A percentile compares a stretch with the other conserved stretches of the same genome.
phyloP scores from a whole-genome alignment of 805 yeast species.

The Maudiozyma bulderi region DNA sequence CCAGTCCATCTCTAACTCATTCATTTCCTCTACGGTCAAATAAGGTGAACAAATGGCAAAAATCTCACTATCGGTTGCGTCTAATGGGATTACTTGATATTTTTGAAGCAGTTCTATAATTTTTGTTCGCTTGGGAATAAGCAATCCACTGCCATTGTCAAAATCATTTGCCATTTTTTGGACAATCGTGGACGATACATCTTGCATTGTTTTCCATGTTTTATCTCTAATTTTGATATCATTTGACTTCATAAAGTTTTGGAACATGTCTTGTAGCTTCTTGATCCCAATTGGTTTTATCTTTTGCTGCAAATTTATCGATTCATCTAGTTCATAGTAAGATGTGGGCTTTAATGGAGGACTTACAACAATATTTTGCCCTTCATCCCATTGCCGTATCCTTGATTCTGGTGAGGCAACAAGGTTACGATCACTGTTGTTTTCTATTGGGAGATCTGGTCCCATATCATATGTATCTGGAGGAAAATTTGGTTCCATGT shows the following conservation, averaged over 20 bases:
- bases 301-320: background rate
- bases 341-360: background rate
- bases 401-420: too few relatives aligned
- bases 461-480: background rate
- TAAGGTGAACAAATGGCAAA: constrained; percentile 21
- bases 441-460: background rate
- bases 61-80: constrained; percentile 15
- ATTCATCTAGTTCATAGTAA: background rate
- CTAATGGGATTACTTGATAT: constrained; percentile 8
- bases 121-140: constrained; percentile 9
- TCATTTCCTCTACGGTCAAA: constrained; percentile 19
- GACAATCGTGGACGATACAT: constrained; percentile 6
- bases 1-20: constrained; percentile 16
- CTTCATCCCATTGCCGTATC: too few relatives aligned
- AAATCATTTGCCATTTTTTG: constrained; percentile 5
- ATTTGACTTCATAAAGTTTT: constrained; percentile 2
- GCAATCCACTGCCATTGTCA: constrained; percentile 3
- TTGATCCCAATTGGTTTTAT: constrained; percentile 1
- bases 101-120: constrained; percentile 10
- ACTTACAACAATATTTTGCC: too few relatives aligned
- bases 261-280: background rate
- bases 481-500: background rate
- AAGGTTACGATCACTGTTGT: too few relatives aligned
- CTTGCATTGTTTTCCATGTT: constrained; percentile 13
- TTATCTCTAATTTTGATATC: constrained; percentile 5